phyloP scores from a whole-genome alignment of 1,139 yeast genomes.

The Torulaspora globosa region DNA sequence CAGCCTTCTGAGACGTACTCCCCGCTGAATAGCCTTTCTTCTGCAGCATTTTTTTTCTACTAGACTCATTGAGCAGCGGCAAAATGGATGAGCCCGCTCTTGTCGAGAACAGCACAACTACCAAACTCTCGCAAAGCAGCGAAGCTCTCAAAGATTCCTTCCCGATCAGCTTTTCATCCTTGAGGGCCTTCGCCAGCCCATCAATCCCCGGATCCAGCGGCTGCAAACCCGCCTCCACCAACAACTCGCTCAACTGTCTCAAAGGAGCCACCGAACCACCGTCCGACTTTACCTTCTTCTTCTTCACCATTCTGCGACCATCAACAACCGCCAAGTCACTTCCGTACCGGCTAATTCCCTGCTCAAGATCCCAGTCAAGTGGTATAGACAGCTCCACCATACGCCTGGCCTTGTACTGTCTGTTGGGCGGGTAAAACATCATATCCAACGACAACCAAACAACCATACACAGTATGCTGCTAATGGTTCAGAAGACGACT shows the following conservation, averaged over 20 bases:
- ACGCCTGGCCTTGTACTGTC: no score
- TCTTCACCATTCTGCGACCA: constrained; percentile 6
- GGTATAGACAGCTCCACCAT: no score
- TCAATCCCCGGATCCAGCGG: constrained; percentile 7
- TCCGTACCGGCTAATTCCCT: neutral
- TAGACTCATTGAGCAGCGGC: constrained; percentile 12
- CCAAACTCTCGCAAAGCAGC: constrained; percentile 18
- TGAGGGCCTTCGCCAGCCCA: constrained; percentile 7
- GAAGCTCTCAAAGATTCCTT: constrained; percentile 5
- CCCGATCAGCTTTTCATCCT: constrained; percentile 4
- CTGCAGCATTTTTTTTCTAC: neutral
- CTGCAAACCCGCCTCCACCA: constrained; percentile 6
- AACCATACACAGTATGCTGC: no score
- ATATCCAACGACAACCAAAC: no score
- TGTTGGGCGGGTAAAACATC: no score
- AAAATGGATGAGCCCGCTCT: constrained; percentile 24
- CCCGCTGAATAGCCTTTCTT: neutral
- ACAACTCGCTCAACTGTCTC: constrained; percentile 5
- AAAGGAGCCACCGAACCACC: neutral
- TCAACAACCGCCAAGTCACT: neutral
- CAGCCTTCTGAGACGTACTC: neutral
- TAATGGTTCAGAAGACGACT: no score
- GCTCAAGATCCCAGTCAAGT: neutral
- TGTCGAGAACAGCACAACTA: constrained; percentile 27
- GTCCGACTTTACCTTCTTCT: constrained; percentile 9